Evolutionary conservation across 306 rosid species (phyloP).

Genomic region (Clitoria ternatea): DNA sequence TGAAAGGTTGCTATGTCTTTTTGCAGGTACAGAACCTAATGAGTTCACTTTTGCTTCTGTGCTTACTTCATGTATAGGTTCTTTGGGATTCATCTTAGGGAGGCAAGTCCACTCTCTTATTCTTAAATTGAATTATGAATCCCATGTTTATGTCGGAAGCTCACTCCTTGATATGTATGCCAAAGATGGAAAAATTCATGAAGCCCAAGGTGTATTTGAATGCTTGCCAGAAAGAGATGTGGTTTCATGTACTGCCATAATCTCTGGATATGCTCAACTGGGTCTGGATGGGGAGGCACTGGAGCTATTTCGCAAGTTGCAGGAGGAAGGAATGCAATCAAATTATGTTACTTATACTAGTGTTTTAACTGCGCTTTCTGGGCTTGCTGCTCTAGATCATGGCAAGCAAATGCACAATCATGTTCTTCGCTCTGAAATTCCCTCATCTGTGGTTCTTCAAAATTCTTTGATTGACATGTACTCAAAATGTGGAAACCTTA

Average conservation of each 20-base stretch:
- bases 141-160: conserved; percentile 78
- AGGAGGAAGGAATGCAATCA: conserved; percentile 69
- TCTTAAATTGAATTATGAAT: conserved; percentile 48
- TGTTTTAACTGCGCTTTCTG: conserved; percentile 74
- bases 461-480: conserved; percentile 93
- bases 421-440: conserved; percentile 54
- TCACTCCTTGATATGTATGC: conserved; percentile 96
- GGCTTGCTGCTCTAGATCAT: conserved; percentile 82
- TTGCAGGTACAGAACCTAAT: conserved; percentile 72
- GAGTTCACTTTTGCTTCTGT: conserved; percentile 81
- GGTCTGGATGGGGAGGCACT: conserved; percentile 76
- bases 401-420: conserved; percentile 86
- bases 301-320: conserved; percentile 59
- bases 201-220: conserved; percentile 58
- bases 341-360: conserved; percentile 81
- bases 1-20: conserved; percentile 3
- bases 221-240: conserved; percentile 83
- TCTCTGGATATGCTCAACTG: conserved; percentile 88
- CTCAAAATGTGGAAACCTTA: conserved; percentile 81
- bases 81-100: conserved; percentile 50
- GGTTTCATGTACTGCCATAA: conserved; percentile 79
- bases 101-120: conserved; percentile 73
- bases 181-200: conserved; percentile 67
- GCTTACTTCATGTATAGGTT: conserved; percentile 68
- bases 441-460: conserved; percentile 67